Base-by-base conservation (phyloP, 164 flowering plant species). In the Macadamia integrifolia region DNA sequence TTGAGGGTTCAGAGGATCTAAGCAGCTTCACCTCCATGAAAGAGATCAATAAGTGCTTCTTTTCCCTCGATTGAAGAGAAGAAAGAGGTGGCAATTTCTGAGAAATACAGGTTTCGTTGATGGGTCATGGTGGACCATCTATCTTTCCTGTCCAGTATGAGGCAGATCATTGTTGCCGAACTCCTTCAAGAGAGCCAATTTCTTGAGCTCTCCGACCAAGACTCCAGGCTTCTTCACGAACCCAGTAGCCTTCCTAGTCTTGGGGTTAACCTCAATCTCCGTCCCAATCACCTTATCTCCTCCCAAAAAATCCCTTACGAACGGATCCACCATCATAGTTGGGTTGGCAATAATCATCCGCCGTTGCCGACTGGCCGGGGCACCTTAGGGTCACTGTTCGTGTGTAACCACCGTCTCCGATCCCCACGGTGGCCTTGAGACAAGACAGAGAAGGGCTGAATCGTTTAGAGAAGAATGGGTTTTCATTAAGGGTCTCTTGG, bases 261-360 rank as follows among this genome's bases (percentile, higher is more conserved):
- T 86, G 0, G 90, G 87, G 64, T 90, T 75, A 58, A 91, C 94
- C 75, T 89, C 96, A 43, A 93, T 88, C 77, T 91, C 95, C 7
- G 98, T 93, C 15, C 98, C 97, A 60, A 93, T 65, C 32, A 93
- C 98, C 79, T 88, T 91, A 50, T 88, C 89, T 0, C 86, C 92
- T 0, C 97, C 97, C 50, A 91, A 78, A 67, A 77, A 89, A 4
- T 87, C 96, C 84, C 74, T 84, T 65, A 82, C 96, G 65, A 93
- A 93, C 35, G 91, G 81, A 77, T 91, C 94, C 52, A 93, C 96
- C 98, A 93, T 93, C 2, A 88, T 59, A 35, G 78, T 81, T 61
- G 98, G 98, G 64, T 91, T 89, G 35, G 98, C 96, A 58, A 96
- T 91, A 72, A 93, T 88, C 63, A 93, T 84, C 56, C 23, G 23